phyloP scores from a whole-genome alignment of 768 basidiomycete genomes.

The Hygrocybe coccinea region DNA sequence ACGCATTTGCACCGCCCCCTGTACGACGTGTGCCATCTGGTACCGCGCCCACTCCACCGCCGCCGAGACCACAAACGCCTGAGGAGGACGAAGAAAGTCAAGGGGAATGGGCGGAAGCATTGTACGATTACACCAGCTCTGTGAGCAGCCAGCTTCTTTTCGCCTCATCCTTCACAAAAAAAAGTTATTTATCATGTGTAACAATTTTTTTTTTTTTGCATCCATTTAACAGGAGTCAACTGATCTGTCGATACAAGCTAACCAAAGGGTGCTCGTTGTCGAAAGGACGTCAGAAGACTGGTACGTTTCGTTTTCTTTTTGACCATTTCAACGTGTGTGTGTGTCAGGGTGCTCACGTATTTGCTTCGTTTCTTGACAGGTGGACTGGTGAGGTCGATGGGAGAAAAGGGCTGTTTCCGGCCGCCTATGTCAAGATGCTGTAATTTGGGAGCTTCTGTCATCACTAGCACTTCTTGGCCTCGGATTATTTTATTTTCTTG shows the following conservation, averaged over 20 bases:
- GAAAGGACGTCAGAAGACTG: conserved; percentile 72
- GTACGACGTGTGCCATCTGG: conserved; percentile 31
- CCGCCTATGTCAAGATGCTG: conserved; percentile 61
- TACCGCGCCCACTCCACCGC: conserved; percentile 22
- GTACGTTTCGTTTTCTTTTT: conserved; percentile 36
- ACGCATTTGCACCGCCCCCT: conserved; percentile 51
- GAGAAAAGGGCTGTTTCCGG: conserved; percentile 58
- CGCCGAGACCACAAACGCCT: conserved; percentile 31
- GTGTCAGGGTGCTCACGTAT: background rate
- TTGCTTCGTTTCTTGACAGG: conserved; percentile 44
- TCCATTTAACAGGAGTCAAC: conserved; percentile 52
- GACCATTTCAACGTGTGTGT: conserved; percentile 5
- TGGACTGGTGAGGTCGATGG: conserved; percentile 64
- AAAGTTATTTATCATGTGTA: background rate
- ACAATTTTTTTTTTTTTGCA: too few species aligned
- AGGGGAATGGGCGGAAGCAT: conserved; percentile 73
- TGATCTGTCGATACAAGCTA: conserved; percentile 57
- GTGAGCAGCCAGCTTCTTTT: conserved; percentile 31
- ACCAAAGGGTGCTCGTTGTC: conserved; percentile 56
- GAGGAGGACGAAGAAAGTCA: conserved; percentile 22
- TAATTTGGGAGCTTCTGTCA: conserved; percentile 21
- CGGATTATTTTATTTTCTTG: background rate
- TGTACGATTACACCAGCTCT: conserved; percentile 69
- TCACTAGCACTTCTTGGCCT: too few species aligned
- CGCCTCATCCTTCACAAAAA: background rate